phyloP scores from a whole-genome alignment of 805 yeast genomes.

The Kuraishia capsulata region DNA sequence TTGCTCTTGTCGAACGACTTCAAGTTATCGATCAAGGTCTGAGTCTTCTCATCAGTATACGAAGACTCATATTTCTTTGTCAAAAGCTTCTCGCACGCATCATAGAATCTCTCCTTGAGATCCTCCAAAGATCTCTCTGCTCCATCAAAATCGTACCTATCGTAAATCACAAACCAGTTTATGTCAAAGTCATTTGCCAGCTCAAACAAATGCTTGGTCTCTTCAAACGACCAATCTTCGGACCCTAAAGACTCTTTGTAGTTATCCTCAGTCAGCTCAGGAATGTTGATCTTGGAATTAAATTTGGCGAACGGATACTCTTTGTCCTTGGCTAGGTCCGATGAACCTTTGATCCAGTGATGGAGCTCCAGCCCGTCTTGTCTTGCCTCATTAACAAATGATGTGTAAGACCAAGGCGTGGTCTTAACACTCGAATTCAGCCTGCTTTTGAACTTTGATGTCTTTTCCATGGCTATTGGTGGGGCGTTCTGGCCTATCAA shows the following conservation, averaged over 20 bases:
- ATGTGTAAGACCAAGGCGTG: slow-evolving; percentile 72
- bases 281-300: slow-evolving; percentile 61
- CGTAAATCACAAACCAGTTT: slow-evolving; percentile 62
- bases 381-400: slow-evolving; percentile 49
- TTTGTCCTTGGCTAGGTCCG: slow-evolving; percentile 29
- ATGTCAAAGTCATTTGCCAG: slow-evolving; percentile 51
- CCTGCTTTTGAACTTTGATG: slow-evolving; percentile 53
- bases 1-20: slow-evolving; percentile 54
- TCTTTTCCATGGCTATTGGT: slow-evolving; percentile 52
- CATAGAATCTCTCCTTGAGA: slow-evolving; percentile 72
- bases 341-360: slow-evolving; percentile 86
- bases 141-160: slow-evolving; percentile 43
- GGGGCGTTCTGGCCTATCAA: slow-evolving; percentile 90
- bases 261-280: slow-evolving; percentile 54
- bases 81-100: slow-evolving; percentile 50
- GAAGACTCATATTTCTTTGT: slow-evolving; percentile 29
- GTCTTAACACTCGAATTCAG: slow-evolving; percentile 53
- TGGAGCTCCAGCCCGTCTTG: slow-evolving; percentile 40
- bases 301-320: slow-evolving; percentile 70
- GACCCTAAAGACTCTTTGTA: slow-evolving; percentile 43
- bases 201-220: slow-evolving; percentile 71
- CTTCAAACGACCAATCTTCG: slow-evolving; percentile 61
- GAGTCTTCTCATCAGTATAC: slow-evolving; percentile 29
- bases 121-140: slow-evolving; percentile 60
- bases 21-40: slow-evolving; percentile 48